Base-by-base conservation (phyloP, 805 yeast species). In the Komagataella phaffii region DNA sequence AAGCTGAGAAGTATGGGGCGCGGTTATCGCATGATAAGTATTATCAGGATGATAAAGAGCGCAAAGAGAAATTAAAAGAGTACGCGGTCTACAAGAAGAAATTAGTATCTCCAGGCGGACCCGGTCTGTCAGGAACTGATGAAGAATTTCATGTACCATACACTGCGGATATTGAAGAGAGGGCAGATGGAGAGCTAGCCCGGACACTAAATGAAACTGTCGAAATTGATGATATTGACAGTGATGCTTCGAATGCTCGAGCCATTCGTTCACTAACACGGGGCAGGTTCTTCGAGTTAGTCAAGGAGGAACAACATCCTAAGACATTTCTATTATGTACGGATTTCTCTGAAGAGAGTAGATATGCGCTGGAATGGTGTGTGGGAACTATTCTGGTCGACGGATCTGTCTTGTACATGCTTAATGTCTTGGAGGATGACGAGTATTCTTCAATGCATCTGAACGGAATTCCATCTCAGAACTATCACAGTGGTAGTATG, bases 351-450 rank as follows among this genome's bases (percentile, higher is more conserved):
- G 85, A 88, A 0, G 96, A 88, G 62, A 83, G 95, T 2, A 73
- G 75, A 44, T 85, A 85, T 64, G 93, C 96, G 0, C 71, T 90
- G 19, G 93, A 88, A 59, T 89, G 96, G 85, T 79, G 89, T 46
- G 73, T 90, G 57, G 97, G 97, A 2, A 79, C 95, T 0, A 83
- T 88, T 0, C 72, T 89, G 48, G 84, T 82, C 19, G 89, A 87
- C 60, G 93, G 93, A 0, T 85, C 88, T 51, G 88, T 89, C 0
- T 66, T 89, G 51, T 87, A 85, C 62, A 77, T 88, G 18, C 79
- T 88, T 23, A 77, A 78, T 57, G 83, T 78, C 10, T 72, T 75
- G 52, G 82, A 77, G 57, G 72, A 69, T 53, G 69, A 69, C 45
- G 67, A 64, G 19, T 61, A 62, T 24, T 61, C 71, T 0, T 62